Evolutionary conservation across 306 rosid genomes (phyloP).

Genomic region (Hippophae rhamnoides): DNA sequence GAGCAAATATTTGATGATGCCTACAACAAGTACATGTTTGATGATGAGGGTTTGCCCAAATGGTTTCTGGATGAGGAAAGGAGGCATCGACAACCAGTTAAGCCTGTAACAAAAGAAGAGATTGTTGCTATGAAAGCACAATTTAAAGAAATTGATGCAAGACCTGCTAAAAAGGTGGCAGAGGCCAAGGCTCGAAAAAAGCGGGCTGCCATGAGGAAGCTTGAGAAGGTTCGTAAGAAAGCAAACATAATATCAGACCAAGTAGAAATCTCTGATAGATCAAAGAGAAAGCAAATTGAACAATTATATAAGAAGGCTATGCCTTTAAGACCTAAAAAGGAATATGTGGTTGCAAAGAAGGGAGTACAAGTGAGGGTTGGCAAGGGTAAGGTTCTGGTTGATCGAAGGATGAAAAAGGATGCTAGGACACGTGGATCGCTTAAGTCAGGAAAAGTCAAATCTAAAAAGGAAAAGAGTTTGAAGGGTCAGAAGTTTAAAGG

Average conservation of each 20-base stretch:
- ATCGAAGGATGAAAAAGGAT: constrained; percentile 83
- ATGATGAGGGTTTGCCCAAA: constrained; percentile 70
- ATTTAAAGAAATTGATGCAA: constrained; percentile 64
- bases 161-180: constrained; percentile 62
- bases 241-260: constrained; percentile 89
- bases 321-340: constrained; percentile 71
- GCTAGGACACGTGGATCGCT: constrained; percentile 38
- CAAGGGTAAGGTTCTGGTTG: constrained; percentile 69
- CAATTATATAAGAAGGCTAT: constrained; percentile 58
- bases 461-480: constrained; percentile 30
- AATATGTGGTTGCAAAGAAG: constrained; percentile 91
- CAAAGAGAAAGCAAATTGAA: constrained; percentile 83
- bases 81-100: constrained; percentile 52
- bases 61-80: constrained; percentile 91
- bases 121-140: constrained; percentile 75
- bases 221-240: constrained; percentile 88
- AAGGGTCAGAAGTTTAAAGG: constrained; percentile 51
- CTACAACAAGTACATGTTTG: constrained; percentile 70
- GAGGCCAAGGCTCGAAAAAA: constrained; percentile 68
- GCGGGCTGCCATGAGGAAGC: constrained; percentile 66
- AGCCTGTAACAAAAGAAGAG: constrained; percentile 83
- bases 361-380: constrained; percentile 80
- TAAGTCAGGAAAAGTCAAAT: constrained; percentile 37
- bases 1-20: constrained; percentile 69
- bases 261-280: constrained; percentile 69